phyloP scores from a whole-genome alignment of 495 filamentous ascomycete genomes.

The Apiosordaria backusii region DNA sequence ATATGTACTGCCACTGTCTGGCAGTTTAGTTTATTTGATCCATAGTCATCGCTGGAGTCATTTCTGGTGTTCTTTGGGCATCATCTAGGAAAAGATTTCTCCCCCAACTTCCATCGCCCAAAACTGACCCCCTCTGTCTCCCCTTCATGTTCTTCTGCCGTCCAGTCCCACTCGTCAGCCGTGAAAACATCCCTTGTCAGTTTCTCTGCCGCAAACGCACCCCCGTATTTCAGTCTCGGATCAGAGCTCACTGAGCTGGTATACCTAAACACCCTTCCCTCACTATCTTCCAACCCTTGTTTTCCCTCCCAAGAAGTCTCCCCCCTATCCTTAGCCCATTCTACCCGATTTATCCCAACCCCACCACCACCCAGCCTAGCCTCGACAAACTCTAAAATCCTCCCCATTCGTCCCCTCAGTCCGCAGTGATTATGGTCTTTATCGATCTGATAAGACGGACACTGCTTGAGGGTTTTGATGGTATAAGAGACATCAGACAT shows the following conservation, averaged over 20 bases:
- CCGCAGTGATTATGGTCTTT: slow-evolving; percentile 74
- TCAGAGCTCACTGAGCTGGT: slow-evolving; percentile 38
- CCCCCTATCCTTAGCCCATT: slow-evolving; percentile 44
- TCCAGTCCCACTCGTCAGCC: slow-evolving; percentile 58
- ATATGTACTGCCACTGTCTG: neutral
- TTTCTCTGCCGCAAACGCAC: slow-evolving; percentile 38
- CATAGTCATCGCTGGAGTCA: neutral
- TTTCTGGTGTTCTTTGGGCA: neutral
- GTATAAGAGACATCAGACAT: slow-evolving; percentile 36
- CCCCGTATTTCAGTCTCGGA: slow-evolving; percentile 39
- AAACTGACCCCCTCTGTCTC: slow-evolving; percentile 1
- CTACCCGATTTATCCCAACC: slow-evolving; percentile 43
- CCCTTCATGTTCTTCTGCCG: slow-evolving; percentile 34
- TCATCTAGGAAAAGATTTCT: neutral
- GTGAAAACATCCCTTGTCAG: slow-evolving; percentile 54
- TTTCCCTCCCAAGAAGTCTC: slow-evolving; percentile 31
- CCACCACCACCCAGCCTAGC: slow-evolving; percentile 41
- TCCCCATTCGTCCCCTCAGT: slow-evolving; percentile 60
- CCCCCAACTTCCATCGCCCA: neutral
- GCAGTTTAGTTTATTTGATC: neutral
- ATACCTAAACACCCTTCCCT: slow-evolving; percentile 37
- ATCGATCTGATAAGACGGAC: slow-evolving; percentile 77
- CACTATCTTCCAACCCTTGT: slow-evolving; percentile 11
- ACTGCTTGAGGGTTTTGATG: slow-evolving; percentile 41
- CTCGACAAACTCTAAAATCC: slow-evolving; percentile 65